phyloP scores from a whole-genome alignment of 345 rosid genomes.

The Eucalyptus marginata region DNA sequence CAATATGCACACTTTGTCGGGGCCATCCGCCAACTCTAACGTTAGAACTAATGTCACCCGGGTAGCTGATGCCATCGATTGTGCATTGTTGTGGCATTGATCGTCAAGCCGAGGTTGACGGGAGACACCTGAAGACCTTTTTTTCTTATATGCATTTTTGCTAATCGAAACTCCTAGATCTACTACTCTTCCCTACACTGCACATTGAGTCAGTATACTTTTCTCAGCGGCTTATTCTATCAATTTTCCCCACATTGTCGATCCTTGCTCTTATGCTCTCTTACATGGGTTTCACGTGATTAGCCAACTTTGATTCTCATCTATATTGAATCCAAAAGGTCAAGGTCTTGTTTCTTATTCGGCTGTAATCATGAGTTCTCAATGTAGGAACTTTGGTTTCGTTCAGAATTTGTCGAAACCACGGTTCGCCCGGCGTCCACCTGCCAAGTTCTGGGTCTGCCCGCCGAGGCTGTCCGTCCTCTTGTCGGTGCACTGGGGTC shows the following conservation, averaged over 20 bases:
- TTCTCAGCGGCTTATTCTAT: too few relatives aligned
- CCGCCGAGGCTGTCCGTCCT: too few relatives aligned
- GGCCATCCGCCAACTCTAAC: neutral
- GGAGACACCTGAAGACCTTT: neutral
- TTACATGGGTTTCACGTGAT: neutral
- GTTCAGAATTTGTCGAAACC: neutral
- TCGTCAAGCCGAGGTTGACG: neutral
- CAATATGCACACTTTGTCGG: neutral
- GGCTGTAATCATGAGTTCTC: neutral
- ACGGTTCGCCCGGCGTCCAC: too few relatives aligned
- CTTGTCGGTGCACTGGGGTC: too few relatives aligned
- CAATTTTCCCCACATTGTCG: neutral
- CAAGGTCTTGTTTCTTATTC: neutral
- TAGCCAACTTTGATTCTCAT: neutral
- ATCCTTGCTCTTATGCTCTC: neutral
- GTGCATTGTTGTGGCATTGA: neutral
- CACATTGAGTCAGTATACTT: neutral
- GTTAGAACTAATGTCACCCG: neutral
- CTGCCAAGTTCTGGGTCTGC: too few relatives aligned
- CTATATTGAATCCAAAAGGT: neutral
- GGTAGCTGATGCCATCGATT: neutral
- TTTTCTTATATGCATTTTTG: too few relatives aligned
- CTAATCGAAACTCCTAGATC: neutral
- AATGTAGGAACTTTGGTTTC: too few relatives aligned
- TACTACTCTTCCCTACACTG: neutral